Evolutionary conservation across 768 basidiomycete species (phyloP).

Genomic region (Botryobasidium botryosum): DNA sequence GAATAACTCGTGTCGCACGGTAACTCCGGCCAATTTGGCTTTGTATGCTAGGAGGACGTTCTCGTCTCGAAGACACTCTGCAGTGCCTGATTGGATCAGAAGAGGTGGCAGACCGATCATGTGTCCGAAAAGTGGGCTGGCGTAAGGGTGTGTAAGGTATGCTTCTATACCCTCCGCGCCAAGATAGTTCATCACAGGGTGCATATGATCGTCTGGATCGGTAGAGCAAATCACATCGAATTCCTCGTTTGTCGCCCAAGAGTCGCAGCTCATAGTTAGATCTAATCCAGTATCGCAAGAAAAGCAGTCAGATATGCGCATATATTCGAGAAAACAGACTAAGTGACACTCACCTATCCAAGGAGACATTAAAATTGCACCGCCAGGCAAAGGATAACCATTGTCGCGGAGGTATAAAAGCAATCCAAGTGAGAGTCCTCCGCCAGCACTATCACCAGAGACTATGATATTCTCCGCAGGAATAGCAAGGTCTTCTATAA

Average conservation of each 20-base stretch:
- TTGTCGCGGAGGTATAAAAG: conserved; percentile 94
- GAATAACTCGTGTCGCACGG: conserved; percentile 75
- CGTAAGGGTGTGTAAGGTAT: conserved; percentile 92
- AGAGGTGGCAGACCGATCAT: conserved; percentile 75
- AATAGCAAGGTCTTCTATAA: conserved; percentile 76
- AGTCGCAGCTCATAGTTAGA: conserved; percentile 91
- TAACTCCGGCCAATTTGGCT: conserved; percentile 69
- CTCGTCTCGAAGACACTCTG: conserved; percentile 91
- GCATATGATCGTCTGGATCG: conserved; percentile 61
- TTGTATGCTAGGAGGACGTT: conserved; percentile 85
- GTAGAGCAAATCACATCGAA: conserved; percentile 64
- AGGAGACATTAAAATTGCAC: conserved; percentile 78
- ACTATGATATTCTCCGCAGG: conserved; percentile 82
- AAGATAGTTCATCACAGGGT: conserved; percentile 88
- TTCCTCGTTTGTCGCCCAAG: conserved; percentile 90
- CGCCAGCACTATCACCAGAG: conserved; percentile 86
- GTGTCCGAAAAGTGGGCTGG: conserved; percentile 85
- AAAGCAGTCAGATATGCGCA: background rate
- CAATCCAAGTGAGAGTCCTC: conserved; percentile 67
- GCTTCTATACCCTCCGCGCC: conserved; percentile 48
- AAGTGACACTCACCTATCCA: conserved; percentile 66
- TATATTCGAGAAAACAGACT: background rate
- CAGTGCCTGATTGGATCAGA: conserved; percentile 82
- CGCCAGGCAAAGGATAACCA: conserved; percentile 64
- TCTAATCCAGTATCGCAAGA: no score